A percentile compares a stretch with the other conserved stretches of the same genome.
Evolutionary conservation across 2,329 filamentous ascomycete species (phyloP).

Genomic region (Stagonosporopsis rhizophila): DNA sequence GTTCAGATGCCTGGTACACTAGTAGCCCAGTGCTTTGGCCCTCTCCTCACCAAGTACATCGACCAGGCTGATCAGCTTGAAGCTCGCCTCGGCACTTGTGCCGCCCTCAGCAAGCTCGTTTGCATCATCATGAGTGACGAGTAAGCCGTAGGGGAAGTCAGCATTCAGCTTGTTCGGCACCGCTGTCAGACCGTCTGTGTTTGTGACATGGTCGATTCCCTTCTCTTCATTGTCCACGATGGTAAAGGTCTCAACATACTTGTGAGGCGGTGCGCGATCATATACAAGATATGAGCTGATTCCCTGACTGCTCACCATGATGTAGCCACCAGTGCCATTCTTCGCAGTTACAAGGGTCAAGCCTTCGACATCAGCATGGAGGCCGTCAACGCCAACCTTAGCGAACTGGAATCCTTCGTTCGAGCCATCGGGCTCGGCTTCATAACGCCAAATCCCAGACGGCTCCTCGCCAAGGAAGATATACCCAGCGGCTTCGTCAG

Average conservation of each 20-base stretch:
- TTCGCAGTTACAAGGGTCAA: constrained; percentile 59
- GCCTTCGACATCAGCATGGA: constrained; percentile 63
- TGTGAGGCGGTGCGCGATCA: constrained; percentile 57
- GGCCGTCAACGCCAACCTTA: constrained; percentile 53
- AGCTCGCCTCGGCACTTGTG: constrained; percentile 58
- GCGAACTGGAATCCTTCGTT: constrained; percentile 47
- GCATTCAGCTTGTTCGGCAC: constrained; percentile 55
- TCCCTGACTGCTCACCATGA: constrained; percentile 62
- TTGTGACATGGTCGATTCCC: constrained; percentile 59
- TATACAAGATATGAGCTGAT: constrained; percentile 63
- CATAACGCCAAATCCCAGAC: constrained; percentile 61
- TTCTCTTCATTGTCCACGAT: constrained; percentile 53
- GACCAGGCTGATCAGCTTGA: constrained; percentile 54
- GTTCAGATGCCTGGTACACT: neutral
- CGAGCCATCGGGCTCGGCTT: constrained; percentile 57
- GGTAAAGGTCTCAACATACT: constrained; percentile 59
- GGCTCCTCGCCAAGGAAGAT: constrained; percentile 62
- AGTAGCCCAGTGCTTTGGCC: constrained; percentile 30
- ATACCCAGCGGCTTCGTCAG: constrained; percentile 60
- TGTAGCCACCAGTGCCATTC: constrained; percentile 55
- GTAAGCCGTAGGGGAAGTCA: constrained; percentile 49
- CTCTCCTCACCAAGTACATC: constrained; percentile 38
- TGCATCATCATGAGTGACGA: constrained; percentile 63
- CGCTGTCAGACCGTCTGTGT: constrained; percentile 61
- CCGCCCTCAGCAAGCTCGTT: constrained; percentile 58